Evolutionary conservation across 306 rosid genomes (phyloP).

Genomic region (Arachis hypogaea): DNA sequence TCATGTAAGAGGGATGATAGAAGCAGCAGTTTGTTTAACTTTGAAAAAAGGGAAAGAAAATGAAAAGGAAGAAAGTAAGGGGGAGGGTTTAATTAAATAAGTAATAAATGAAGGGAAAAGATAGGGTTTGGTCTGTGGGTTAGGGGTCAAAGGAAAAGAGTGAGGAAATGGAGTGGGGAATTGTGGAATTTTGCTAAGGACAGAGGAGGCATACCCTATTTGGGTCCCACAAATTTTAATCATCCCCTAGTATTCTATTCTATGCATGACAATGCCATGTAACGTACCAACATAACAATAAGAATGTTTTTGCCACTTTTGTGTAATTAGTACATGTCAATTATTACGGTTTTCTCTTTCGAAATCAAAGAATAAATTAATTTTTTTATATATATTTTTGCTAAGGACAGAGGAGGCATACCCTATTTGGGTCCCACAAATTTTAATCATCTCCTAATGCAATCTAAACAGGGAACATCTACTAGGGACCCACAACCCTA

Average conservation of each 20-base stretch:
- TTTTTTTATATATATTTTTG: too few relatives aligned
- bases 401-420: slow-evolving; percentile 45
- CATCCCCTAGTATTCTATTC: too few relatives aligned
- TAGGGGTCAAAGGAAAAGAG: slow-evolving; percentile 37
- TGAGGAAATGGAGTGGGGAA: background rate
- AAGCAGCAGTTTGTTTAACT: background rate
- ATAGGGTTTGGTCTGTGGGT: slow-evolving; percentile 42
- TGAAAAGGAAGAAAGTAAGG: background rate
- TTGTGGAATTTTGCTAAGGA: slow-evolving; percentile 38
- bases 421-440: slow-evolving; percentile 39
- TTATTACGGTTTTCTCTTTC: too few relatives aligned
- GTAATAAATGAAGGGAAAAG: background rate
- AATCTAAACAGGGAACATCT: slow-evolving; percentile 42
- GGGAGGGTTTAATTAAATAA: background rate
- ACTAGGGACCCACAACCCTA: slow-evolving; percentile 37
- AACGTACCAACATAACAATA: too few relatives aligned
- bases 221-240: too few relatives aligned
- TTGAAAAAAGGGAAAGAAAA: background rate
- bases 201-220: too few relatives aligned
- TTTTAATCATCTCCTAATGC: slow-evolving; percentile 28
- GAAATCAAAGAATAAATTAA: too few relatives aligned
- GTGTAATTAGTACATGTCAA: too few relatives aligned
- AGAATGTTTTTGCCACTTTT: too few relatives aligned
- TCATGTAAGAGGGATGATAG: background rate
- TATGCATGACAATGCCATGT: too few relatives aligned